Conservation (phyloP, 2,329 filamentous ascomycete genomes). For the Microdochium nivale region DNA sequence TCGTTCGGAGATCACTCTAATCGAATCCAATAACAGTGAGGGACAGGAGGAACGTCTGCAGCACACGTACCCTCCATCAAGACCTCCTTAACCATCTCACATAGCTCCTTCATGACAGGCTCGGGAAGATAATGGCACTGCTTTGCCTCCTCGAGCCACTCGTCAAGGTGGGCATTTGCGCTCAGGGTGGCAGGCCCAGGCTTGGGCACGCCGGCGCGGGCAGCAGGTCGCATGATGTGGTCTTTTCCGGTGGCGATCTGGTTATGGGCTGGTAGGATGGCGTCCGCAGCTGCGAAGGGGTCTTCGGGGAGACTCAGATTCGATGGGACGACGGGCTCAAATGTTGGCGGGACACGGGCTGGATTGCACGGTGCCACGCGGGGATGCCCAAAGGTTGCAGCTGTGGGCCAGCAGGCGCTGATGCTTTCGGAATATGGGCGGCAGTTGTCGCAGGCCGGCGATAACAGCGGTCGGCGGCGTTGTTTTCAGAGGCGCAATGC, state of each 20-base stretch:
- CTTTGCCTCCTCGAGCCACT: constrained; percentile 95
- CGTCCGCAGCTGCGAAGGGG: not conserved
- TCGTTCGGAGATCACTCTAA: not conserved
- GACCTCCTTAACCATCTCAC: constrained; percentile 97
- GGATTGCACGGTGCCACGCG: too few species aligned
- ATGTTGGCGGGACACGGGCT: too few species aligned
- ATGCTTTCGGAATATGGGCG: too few species aligned
- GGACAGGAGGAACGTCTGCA: too few species aligned
- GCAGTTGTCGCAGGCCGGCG: too few species aligned
- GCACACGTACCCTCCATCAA: constrained; percentile 85
- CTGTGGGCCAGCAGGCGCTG: too few species aligned
- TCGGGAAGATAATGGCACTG: constrained; percentile 96
- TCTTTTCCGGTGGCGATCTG: not conserved
- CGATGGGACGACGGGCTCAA: not conserved
- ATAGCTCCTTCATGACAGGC: constrained; percentile 95
- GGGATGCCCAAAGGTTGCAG: too few species aligned
- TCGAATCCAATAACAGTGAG: too few species aligned
- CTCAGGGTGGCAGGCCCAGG: constrained; percentile 82
- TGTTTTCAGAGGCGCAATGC: not conserved
- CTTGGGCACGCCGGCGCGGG: constrained; percentile 58
- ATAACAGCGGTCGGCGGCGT: too few species aligned
- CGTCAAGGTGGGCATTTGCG: constrained; percentile 78
- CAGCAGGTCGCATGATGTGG: constrained; percentile 12
- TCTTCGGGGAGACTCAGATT: not conserved
- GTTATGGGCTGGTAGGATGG: not conserved